These are phyloP conservation scores for Asterionellopsis glacialis DNA, from an alignment of 108 stramenopile genomes.

Conservation along the genomic window DNA sequence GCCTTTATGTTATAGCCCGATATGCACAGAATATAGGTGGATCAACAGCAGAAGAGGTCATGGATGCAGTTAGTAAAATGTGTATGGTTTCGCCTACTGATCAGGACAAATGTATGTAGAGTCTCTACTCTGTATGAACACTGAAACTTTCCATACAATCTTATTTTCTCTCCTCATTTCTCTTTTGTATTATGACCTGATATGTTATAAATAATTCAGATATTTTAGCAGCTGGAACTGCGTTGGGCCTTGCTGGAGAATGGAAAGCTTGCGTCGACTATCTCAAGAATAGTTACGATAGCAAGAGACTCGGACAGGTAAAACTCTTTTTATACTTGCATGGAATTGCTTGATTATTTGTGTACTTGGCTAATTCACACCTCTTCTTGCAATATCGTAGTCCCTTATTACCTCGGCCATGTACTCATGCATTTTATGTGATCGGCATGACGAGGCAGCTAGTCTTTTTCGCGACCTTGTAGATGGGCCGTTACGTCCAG, in stretches of 20 bases:
- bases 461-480: constrained; percentile 32
- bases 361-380: no score
- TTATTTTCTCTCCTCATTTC: not conserved
- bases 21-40: constrained; percentile 10
- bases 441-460: constrained; percentile 36
- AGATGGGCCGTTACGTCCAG: constrained; percentile 20
- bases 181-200: not conserved
- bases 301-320: constrained; percentile 22
- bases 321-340: constrained; percentile 14
- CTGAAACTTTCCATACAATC: not conserved
- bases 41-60: constrained; percentile 35
- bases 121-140: not conserved
- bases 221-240: constrained; percentile 76
- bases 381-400: no score
- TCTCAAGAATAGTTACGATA: constrained; percentile 23
- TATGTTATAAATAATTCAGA: constrained; percentile 13
- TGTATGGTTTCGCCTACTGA: constrained; percentile 72
- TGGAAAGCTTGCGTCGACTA: constrained; percentile 61
- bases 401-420: constrained; percentile 57
- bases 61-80: constrained; percentile 70
- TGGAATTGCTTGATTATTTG: constrained; percentile 13
- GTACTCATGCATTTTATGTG: constrained; percentile 55
- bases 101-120: constrained; percentile 46
- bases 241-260: constrained; percentile 67
- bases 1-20: constrained; percentile 58